Conservation (phyloP, 192 early-diverging fungal genomes). For the Rhizophlyctis rosea region DNA sequence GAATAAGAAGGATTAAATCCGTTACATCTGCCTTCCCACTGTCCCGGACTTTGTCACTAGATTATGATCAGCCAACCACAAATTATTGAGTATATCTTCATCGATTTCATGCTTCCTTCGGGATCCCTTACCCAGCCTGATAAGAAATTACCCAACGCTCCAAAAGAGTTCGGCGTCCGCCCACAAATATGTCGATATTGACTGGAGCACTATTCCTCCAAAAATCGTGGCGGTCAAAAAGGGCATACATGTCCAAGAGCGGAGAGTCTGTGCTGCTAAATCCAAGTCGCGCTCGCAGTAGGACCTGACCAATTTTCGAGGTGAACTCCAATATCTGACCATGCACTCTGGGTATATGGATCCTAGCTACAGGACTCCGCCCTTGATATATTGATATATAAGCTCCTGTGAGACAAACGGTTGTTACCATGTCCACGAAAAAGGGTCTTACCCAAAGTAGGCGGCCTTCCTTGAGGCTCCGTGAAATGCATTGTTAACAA, state of each 20-base stretch:
- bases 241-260: conserved; percentile 5
- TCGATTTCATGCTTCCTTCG: not conserved
- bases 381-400: no score
- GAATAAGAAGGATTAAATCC: conserved; percentile 44
- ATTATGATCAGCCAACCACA: not conserved
- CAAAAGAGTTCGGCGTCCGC: conserved; percentile 16
- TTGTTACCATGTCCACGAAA: no score
- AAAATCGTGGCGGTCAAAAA: conserved; percentile 28
- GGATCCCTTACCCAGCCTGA: conserved; percentile 18
- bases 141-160: conserved; percentile 52
- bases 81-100: not conserved
- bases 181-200: conserved; percentile 42
- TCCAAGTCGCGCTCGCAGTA: conserved; percentile 27
- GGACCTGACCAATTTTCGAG: conserved; percentile 34
- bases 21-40: conserved; percentile 28
- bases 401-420: no score
- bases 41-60: not conserved
- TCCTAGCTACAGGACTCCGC: no score
- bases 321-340: conserved; percentile 46
- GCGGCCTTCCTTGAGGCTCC: no score
- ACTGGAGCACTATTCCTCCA: conserved; percentile 43
- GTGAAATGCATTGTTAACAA: no score
- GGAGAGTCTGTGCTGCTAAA: not conserved
- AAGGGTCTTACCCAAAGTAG: no score
- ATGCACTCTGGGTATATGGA: no score